Evolutionary conservation across 2,329 filamentous ascomycete genomes (phyloP).

Genomic region (Botryotinia convoluta): DNA sequence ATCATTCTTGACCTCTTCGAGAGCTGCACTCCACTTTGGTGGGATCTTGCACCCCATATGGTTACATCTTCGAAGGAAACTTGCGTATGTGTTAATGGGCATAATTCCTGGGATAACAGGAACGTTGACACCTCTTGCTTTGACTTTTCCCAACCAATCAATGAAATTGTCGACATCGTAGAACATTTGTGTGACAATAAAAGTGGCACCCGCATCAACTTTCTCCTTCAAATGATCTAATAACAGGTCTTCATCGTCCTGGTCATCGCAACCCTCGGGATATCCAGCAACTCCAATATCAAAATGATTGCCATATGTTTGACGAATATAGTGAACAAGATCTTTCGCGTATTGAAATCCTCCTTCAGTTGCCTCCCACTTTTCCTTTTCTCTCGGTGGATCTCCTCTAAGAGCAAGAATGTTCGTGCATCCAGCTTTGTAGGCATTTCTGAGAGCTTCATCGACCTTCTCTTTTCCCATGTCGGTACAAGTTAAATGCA

Average conservation of each 20-base stretch:
- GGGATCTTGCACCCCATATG: conserved; percentile 89
- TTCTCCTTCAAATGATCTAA: conserved; percentile 96
- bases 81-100: conserved; percentile 92
- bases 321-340: conserved; percentile 72
- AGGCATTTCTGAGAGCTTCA: conserved; percentile 79
- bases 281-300: conserved; percentile 98
- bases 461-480: conserved; percentile 94
- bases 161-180: conserved; percentile 97
- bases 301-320: conserved; percentile 83
- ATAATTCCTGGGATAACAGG: conserved; percentile 87
- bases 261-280: conserved; percentile 92
- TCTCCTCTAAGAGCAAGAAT: conserved; percentile 92
- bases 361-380: conserved; percentile 84
- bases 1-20: conserved; percentile 96
- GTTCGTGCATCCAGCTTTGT: conserved; percentile 95
- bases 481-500: conserved; percentile 98
- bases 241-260: conserved; percentile 78
- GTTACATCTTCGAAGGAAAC: conserved; percentile 83
- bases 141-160: conserved; percentile 82
- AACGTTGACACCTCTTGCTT: conserved; percentile 77
- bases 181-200: conserved; percentile 99
- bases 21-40: conserved; percentile 70
- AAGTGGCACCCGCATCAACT: conserved; percentile 87
- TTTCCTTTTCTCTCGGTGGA: conserved; percentile 87
- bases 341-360: conserved; percentile 92